Conservation (phyloP, 768 basidiomycete species). For the Tylopilus rubrobrunneus region DNA sequence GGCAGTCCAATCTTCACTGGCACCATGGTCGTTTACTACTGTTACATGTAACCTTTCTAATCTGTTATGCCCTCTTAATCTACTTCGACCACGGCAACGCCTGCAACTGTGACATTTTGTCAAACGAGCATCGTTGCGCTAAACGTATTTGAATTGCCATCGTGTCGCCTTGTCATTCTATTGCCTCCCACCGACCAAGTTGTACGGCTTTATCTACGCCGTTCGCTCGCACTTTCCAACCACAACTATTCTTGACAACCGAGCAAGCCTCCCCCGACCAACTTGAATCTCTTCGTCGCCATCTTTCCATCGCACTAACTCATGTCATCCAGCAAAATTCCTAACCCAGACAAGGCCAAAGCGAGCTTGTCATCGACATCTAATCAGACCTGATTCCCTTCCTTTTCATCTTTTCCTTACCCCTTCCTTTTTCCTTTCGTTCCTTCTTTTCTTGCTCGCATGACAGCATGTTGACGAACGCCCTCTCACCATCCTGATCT, state of each 20-base stretch:
- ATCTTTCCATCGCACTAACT: slow-evolving; percentile 5
- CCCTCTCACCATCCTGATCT: background rate
- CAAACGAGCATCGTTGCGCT: slow-evolving; percentile 1
- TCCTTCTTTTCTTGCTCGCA: background rate
- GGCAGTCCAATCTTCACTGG: background rate
- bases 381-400: background rate
- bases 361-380: slow-evolving; percentile 17
- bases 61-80: slow-evolving; percentile 5
- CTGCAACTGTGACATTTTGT: background rate
- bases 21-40: slow-evolving; percentile 1
- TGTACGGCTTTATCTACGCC: slow-evolving; percentile 4
- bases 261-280: background rate
- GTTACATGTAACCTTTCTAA: slow-evolving; percentile 3
- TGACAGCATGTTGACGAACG: slow-evolving; percentile 6
- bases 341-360: slow-evolving; percentile 31
- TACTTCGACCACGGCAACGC: slow-evolving; percentile 1
- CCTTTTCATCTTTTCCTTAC: background rate
- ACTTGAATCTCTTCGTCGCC: background rate
- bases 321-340: slow-evolving; percentile 35
- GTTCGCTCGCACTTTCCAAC: background rate
- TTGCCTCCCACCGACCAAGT: background rate
- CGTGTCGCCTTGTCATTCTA: slow-evolving; percentile 21
- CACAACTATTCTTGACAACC: slow-evolving; percentile 1
- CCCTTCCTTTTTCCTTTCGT: background rate
- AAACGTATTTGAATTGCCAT: background rate